phyloP scores from a whole-genome alignment of 2,329 filamentous ascomycete species.

The Drechslerella stenobrocha region DNA sequence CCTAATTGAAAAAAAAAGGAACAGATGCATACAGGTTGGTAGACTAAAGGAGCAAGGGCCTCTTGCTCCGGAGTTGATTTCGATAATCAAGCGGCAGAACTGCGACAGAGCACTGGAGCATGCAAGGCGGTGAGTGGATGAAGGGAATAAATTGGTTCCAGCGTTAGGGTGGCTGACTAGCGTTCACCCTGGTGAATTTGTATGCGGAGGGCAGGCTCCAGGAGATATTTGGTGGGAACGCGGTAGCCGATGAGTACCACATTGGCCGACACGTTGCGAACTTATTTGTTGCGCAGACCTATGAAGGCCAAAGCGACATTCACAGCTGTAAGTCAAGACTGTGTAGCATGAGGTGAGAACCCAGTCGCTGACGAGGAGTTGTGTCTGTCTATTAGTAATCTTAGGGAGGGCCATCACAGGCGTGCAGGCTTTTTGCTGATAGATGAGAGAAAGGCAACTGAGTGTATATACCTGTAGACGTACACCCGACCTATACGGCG shows the following conservation, averaged over 20 bases:
- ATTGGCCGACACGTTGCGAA: conserved; percentile 96
- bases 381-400: conserved; percentile 59
- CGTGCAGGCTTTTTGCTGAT: conserved; percentile 69
- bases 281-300: conserved; percentile 94
- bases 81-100: conserved; percentile 95
- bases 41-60: conserved; percentile 90
- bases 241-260: conserved; percentile 94
- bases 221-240: conserved; percentile 96
- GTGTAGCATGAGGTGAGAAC: conserved; percentile 3
- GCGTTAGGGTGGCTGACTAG: neutral
- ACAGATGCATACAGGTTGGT: conserved; percentile 74
- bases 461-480: too few species aligned
- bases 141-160: neutral
- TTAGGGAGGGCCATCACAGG: conserved; percentile 71
- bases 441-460: neutral
- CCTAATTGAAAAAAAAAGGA: too few species aligned
- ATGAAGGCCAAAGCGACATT: conserved; percentile 97
- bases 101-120: conserved; percentile 85
- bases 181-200: too few species aligned
- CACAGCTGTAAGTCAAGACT: conserved; percentile 68
- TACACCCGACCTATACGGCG: too few species aligned
- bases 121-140: conserved; percentile 63
- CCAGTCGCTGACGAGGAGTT: conserved; percentile 1
- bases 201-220: conserved; percentile 64
- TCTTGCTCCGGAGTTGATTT: conserved; percentile 90